These are phyloP conservation scores for Letharia lupina DNA, from an alignment of 495 filamentous ascomycete genomes.

Conservation along the genomic window DNA sequence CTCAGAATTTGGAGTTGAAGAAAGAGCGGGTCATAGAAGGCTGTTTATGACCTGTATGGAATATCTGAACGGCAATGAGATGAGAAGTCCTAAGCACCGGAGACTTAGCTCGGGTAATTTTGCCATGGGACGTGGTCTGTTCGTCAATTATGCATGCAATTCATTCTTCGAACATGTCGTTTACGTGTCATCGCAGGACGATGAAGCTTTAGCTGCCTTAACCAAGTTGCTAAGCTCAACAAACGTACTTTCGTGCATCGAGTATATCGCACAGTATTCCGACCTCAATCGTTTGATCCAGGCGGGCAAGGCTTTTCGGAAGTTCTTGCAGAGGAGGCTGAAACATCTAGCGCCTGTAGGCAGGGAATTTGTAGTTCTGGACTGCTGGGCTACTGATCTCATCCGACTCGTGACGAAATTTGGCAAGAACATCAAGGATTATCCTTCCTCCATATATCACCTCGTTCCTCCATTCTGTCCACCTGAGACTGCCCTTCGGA, in stretches of 20 bases:
- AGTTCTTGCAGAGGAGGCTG: constrained; percentile 23
- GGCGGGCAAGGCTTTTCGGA: constrained; percentile 27
- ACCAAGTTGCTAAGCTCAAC: constrained; percentile 27
- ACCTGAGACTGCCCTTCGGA: constrained; percentile 21
- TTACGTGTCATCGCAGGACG: constrained; percentile 25
- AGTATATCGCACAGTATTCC: constrained; percentile 25
- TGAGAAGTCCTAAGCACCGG: constrained; percentile 23
- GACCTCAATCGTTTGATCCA: constrained; percentile 27
- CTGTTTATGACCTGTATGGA: constrained; percentile 24
- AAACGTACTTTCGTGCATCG: constrained; percentile 35
- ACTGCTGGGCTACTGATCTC: constrained; percentile 29
- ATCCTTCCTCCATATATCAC: constrained; percentile 27
- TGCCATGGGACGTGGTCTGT: constrained; percentile 13
- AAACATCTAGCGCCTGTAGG: constrained; percentile 22
- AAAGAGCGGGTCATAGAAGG: constrained; percentile 13
- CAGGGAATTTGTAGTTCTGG: constrained; percentile 19
- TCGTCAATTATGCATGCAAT: constrained; percentile 29
- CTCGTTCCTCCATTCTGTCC: constrained; percentile 30
- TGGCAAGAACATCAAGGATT: constrained; percentile 23
- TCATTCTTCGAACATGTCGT: constrained; percentile 24
- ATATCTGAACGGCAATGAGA: constrained; percentile 28
- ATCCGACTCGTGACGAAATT: constrained; percentile 28
- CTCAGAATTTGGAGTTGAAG: constrained; percentile 29
- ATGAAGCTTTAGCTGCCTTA: constrained; percentile 21
- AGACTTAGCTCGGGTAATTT: constrained; percentile 12